phyloP scores from a whole-genome alignment of 345 rosid species.

The Iberis pinnata region DNA sequence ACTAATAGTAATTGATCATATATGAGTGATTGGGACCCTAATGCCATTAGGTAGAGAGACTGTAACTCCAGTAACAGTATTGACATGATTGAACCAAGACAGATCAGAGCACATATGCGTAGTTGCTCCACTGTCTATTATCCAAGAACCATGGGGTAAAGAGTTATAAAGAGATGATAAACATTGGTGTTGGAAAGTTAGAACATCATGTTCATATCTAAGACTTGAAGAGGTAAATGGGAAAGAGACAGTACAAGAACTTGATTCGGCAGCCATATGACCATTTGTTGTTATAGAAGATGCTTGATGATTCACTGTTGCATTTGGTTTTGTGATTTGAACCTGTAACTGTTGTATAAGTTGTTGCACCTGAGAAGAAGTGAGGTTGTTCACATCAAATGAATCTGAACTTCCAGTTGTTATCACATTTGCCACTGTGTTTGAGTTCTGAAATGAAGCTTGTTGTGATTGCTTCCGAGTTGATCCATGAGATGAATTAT shows the following conservation, averaged over 20 bases:
- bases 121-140: neutral
- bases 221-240: neutral
- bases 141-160: neutral
- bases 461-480: too few relatives aligned
- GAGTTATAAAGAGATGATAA: neutral
- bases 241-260: neutral
- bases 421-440: too few relatives aligned
- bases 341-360: too few relatives aligned
- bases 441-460: too few relatives aligned
- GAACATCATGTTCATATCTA: neutral
- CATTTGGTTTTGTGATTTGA: too few relatives aligned
- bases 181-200: neutral
- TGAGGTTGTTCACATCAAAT: too few relatives aligned
- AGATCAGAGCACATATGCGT: neutral
- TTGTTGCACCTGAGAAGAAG: too few relatives aligned
- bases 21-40: neutral
- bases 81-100: neutral
- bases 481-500: too few relatives aligned
- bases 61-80: accelerated
- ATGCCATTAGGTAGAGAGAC: neutral
- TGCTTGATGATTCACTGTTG: too few relatives aligned
- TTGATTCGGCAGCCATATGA: neutral
- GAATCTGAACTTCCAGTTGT: too few relatives aligned
- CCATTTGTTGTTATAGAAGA: neutral
- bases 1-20: neutral